These are phyloP conservation scores for Yamadazyma trypodendri DNA, from an alignment of 1,139 yeast species.

Conservation along the genomic window DNA sequence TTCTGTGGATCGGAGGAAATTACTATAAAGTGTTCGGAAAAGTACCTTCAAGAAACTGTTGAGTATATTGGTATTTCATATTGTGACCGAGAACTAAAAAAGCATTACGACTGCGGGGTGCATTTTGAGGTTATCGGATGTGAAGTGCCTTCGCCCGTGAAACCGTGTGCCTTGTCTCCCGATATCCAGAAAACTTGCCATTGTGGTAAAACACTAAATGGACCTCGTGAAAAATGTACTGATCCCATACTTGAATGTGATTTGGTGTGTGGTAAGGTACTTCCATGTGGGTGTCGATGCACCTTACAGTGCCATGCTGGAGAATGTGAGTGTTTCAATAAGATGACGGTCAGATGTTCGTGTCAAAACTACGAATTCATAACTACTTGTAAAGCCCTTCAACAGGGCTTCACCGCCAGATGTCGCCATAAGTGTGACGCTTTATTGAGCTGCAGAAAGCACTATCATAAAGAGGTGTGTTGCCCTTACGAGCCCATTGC, in stretches of 20 bases:
- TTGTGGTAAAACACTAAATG: slow-evolving; percentile 58
- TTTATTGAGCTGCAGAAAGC: slow-evolving; percentile 76
- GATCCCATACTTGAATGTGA: slow-evolving; percentile 81
- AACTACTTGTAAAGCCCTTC: slow-evolving; percentile 64
- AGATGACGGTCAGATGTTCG: slow-evolving; percentile 47
- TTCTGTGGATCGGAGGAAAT: slow-evolving; percentile 67
- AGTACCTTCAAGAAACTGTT: slow-evolving; percentile 28
- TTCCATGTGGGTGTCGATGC: slow-evolving; percentile 77
- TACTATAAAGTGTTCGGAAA: slow-evolving; percentile 50
- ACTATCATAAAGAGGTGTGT: slow-evolving; percentile 67
- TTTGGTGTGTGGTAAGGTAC: slow-evolving; percentile 55
- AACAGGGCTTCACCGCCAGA: slow-evolving; percentile 50
- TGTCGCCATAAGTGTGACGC: slow-evolving; percentile 81
- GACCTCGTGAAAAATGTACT: slow-evolving; percentile 54
- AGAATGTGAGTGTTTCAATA: slow-evolving; percentile 61
- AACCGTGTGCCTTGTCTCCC: slow-evolving; percentile 66
- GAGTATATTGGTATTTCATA: slow-evolving; percentile 63
- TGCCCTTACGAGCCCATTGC: slow-evolving; percentile 70
- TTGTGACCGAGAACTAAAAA: slow-evolving; percentile 54
- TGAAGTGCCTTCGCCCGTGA: slow-evolving; percentile 48
- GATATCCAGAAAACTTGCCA: slow-evolving; percentile 60
- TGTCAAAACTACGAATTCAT: slow-evolving; percentile 51
- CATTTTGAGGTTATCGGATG: slow-evolving; percentile 64
- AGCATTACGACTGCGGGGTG: slow-evolving; percentile 61
- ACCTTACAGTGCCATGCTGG: slow-evolving; percentile 74